Base-by-base conservation (phyloP, 2,329 filamentous ascomycete genomes). In the Penicillium sp. region DNA sequence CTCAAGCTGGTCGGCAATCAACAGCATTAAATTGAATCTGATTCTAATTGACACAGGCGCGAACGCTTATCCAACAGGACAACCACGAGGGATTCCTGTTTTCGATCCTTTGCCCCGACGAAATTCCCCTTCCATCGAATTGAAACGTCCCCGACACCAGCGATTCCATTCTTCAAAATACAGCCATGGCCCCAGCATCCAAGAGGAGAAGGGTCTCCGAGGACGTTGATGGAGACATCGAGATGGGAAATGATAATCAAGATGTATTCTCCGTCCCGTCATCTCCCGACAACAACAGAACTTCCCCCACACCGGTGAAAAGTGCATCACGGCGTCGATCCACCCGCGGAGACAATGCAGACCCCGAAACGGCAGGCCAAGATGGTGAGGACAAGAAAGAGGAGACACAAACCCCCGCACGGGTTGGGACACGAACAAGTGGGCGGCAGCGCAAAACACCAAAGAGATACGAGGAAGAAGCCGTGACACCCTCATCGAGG, bases 161-260 rank as follows among this genome's bases (percentile, higher is more conserved):
- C 19, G 7, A 36, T 23, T 29, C 33, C 45, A 45, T 21, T 33
- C 27, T 23, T 27, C 53, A 29, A 49, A 53, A 7, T 9, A n/a
- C 58, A 57, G 58, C 31, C 39, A 75, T 75, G 72, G 60, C 69
- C n/a, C 70, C 70, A 33, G 65, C 71, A 21, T 61, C 65, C 25
- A 76, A 76, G 59, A 66, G 73, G 50, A 72, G 74, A 57, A 71
- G 70, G 52, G 68, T 75, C 34, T 74, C 70, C 46, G 65, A 65
- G 9, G 71, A 73, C 39, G 59, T 59, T 39, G 71, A 72, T 46
- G 71, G 70, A 34, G 72, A 74, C 46, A 57, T 63, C n/a, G 57
- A 60, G 31, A 72, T 72, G 70, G 60, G 60, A 44, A 65, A 64
- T 15, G 52, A 58, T 15, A 34, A 51, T n/a, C 55, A 61, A 25